Percentiles rank a stretch among this genome's conserved stretches.
These are phyloP conservation scores for Calonectria hawksworthii DNA, from an alignment of 2,329 filamentous ascomycete species.

Conservation along the genomic window DNA sequence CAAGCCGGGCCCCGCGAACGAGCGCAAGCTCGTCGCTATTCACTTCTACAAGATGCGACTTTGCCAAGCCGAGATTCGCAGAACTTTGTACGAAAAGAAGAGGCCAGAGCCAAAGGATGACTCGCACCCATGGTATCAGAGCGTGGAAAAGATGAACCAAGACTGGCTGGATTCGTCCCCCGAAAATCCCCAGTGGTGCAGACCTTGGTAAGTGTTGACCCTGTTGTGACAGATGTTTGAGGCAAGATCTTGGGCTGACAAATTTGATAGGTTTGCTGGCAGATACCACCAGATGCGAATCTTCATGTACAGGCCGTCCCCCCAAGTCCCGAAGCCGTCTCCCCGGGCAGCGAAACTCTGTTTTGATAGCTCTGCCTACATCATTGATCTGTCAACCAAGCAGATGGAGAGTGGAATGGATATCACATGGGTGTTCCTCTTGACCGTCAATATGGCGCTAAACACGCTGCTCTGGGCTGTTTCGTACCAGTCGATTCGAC, in stretches of 20 bases:
- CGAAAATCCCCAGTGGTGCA: slow-evolving; percentile 78
- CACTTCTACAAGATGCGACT: slow-evolving; percentile 95
- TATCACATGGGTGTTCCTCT: slow-evolving; percentile 93
- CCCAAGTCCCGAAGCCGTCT: slow-evolving; percentile 90
- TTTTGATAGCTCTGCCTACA: slow-evolving; percentile 85
- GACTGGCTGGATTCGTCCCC: slow-evolving; percentile 86
- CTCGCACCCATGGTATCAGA: slow-evolving; percentile 86
- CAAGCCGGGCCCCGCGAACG: slow-evolving; percentile 76
- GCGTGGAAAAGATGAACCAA: slow-evolving; percentile 84
- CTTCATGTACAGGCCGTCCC: slow-evolving; percentile 89
- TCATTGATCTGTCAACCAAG: slow-evolving; percentile 84
- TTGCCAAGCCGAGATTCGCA: slow-evolving; percentile 88
- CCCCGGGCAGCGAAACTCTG: slow-evolving; percentile 83
- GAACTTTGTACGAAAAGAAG: slow-evolving; percentile 89
- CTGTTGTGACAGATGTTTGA: not conserved
- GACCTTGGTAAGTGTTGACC: slow-evolving; percentile 76
- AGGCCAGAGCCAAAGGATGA: slow-evolving; percentile 82
- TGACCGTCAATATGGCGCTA: slow-evolving; percentile 90
- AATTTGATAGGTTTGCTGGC: slow-evolving; percentile 68
- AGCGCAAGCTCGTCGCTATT: slow-evolving; percentile 90
- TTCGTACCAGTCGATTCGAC: slow-evolving; percentile 87
- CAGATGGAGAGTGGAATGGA: slow-evolving; percentile 85
- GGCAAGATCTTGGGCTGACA: slow-evolving; percentile 23
- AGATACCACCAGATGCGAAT: slow-evolving; percentile 91
- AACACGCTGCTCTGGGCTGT: slow-evolving; percentile 94